Base-by-base conservation (phyloP, 2,329 filamentous ascomycete genomes). In the Xylaria sp. region DNA sequence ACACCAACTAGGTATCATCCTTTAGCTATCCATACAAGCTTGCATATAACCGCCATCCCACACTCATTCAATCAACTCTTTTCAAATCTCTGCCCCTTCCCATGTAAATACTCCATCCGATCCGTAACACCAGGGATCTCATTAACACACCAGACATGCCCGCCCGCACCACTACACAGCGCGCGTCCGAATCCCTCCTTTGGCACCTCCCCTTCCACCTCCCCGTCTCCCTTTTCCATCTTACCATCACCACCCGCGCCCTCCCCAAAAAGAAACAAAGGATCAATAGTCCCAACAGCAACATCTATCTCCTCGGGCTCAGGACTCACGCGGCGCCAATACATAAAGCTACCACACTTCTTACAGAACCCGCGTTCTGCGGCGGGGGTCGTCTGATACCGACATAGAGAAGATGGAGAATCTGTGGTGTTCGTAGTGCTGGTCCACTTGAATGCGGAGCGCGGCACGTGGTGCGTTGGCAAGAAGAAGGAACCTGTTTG, bases 91-190 rank as follows among this genome's bases (percentile, higher is more conserved):
- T 2, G 5, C 2, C 60, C 64, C 5, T 47, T 21, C 17, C 19
- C 33, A 31, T 55, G 42, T n/a, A 60, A 12, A 37, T 47, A 51
- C 17, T 6, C 66, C 49, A 80, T 67, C 43, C 73, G 70, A 64
- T 84, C 81, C 14, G 82, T 84, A 47, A 84, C 78, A 0, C 82
- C 83, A 19, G 73, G 71, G 37, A 86, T 81, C 70, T 80, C 78
- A 56, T 82, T 82, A 51, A 71, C 71, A 42, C 78, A 79, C 71
- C 75, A 84, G 11, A 77, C 63, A 64, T 84, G 78, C 15, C 67
- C 69, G 11, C 74, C 74, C 0, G 74, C 73, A 4, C 74, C 74
- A 25, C 68, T 75, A 6, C 77, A 77, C 62, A 86, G 69, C 14
- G 77, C 72, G 47, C 69, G 61, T 0, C 80, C 81, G 67, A 76